Evolutionary conservation across 441 rosid species (phyloP).

Genomic region (Populus trichocarpa): DNA sequence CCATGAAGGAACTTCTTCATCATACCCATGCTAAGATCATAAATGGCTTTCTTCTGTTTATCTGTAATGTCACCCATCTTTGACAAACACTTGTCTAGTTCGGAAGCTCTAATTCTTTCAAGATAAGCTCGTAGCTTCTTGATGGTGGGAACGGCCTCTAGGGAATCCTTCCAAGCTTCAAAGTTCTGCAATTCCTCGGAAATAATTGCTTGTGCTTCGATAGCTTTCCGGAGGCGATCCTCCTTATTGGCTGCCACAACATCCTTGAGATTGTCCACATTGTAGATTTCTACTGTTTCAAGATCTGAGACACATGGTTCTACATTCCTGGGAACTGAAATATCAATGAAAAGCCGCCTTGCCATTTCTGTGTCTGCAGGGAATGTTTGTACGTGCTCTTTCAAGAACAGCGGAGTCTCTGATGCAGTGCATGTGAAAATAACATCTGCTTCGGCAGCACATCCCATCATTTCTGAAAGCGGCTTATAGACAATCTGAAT

Average conservation of each 20-base stretch:
- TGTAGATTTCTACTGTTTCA: slow-evolving; percentile 52
- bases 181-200: slow-evolving; percentile 64
- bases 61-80: slow-evolving; percentile 64
- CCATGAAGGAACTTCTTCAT: slow-evolving; percentile 75
- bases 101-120: slow-evolving; percentile 58
- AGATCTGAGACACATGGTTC: slow-evolving; percentile 56
- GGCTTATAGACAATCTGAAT: slow-evolving; percentile 58
- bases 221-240: slow-evolving; percentile 71
- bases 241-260: slow-evolving; percentile 87
- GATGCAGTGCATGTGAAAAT: slow-evolving; percentile 79
- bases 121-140: slow-evolving; percentile 66
- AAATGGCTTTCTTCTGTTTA: slow-evolving; percentile 55
- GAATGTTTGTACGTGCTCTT: slow-evolving; percentile 52
- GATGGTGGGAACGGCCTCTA: slow-evolving; percentile 78
- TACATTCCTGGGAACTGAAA: slow-evolving; percentile 83
- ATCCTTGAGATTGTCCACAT: slow-evolving; percentile 83
- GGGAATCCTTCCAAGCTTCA: slow-evolving; percentile 79
- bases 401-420: slow-evolving; percentile 58
- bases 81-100: slow-evolving; percentile 60
- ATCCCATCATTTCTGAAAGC: slow-evolving; percentile 49
- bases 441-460: slow-evolving; percentile 67
- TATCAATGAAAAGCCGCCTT: slow-evolving; percentile 63
- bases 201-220: slow-evolving; percentile 72
- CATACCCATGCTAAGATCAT: slow-evolving; percentile 70
- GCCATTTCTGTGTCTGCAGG: slow-evolving; percentile 37